phyloP scores from a whole-genome alignment of 73 alveolate species.

The Tetrahymena malaccensis region DNA sequence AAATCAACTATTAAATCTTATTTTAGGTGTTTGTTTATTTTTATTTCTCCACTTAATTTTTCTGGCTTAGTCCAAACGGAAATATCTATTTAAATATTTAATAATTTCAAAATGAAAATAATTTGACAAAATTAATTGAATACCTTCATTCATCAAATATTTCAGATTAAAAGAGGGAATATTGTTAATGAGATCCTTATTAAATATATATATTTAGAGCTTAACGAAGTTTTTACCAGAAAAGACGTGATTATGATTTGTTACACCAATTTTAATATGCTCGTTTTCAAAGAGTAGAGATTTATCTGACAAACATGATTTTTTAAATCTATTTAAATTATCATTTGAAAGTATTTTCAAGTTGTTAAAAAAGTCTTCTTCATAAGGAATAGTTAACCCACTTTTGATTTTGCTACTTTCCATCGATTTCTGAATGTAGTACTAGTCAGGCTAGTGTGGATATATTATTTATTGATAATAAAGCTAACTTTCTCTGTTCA shows the following conservation, averaged over 20 bases:
- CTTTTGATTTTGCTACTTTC: background rate
- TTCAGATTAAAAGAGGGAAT: background rate
- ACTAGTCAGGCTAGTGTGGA: background rate
- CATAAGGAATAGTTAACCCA: background rate
- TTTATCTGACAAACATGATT: background rate
- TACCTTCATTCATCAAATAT: background rate
- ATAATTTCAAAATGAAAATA: background rate
- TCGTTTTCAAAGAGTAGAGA: background rate
- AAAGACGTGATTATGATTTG: background rate
- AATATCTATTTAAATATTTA: background rate
- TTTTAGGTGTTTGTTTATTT: background rate
- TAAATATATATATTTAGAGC: background rate
- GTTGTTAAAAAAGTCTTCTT: background rate
- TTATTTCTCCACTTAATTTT: background rate
- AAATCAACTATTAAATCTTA: background rate
- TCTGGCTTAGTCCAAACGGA: background rate
- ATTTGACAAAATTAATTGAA: too few species aligned
- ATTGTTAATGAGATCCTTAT: background rate
- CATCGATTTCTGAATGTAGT: background rate
- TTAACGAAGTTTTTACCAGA: background rate
- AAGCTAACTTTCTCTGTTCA: background rate
- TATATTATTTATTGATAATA: background rate
- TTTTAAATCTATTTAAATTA: background rate
- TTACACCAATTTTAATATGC: background rate
- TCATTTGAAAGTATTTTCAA: background rate